Conservation (phyloP, 768 basidiomycete genomes). For the Steccherinum ochraceum region DNA sequence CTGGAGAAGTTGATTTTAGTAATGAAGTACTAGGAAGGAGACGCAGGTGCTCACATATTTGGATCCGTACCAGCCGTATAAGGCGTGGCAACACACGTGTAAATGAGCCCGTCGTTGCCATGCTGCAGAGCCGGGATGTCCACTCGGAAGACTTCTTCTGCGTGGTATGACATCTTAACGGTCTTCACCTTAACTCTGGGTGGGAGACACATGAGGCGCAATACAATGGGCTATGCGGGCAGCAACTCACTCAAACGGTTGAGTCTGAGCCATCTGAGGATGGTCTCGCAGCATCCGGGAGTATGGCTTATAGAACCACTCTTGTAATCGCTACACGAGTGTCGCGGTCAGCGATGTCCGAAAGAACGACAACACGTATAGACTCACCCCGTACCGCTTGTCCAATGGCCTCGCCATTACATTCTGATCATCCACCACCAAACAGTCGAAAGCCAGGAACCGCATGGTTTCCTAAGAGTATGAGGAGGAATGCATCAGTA, state of each 20-base stretch:
- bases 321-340: constrained; percentile 57
- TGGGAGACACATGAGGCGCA: not conserved
- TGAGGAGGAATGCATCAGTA: not conserved
- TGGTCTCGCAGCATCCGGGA: constrained; percentile 60
- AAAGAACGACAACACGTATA: not conserved
- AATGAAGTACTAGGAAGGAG: not conserved
- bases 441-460: constrained; percentile 87
- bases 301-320: constrained; percentile 82
- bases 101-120: constrained; percentile 93
- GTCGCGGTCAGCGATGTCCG: constrained; percentile 4
- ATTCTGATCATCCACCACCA: constrained; percentile 80
- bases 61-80: constrained; percentile 79
- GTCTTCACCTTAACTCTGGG: constrained; percentile 80
- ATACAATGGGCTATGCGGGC: no score
- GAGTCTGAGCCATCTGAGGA: constrained; percentile 53
- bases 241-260: constrained; percentile 80
- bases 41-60: constrained; percentile 61
- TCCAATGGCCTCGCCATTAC: constrained; percentile 80
- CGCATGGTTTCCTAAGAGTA: constrained; percentile 67
- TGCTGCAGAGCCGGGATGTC: constrained; percentile 86
- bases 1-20: constrained; percentile 33
- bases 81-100: constrained; percentile 81
- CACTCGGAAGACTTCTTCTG: constrained; percentile 77
- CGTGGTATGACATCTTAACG: constrained; percentile 81
- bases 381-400: constrained; percentile 74